phyloP scores from a whole-genome alignment of 805 yeast species.

The Yarrowia osloensis region DNA sequence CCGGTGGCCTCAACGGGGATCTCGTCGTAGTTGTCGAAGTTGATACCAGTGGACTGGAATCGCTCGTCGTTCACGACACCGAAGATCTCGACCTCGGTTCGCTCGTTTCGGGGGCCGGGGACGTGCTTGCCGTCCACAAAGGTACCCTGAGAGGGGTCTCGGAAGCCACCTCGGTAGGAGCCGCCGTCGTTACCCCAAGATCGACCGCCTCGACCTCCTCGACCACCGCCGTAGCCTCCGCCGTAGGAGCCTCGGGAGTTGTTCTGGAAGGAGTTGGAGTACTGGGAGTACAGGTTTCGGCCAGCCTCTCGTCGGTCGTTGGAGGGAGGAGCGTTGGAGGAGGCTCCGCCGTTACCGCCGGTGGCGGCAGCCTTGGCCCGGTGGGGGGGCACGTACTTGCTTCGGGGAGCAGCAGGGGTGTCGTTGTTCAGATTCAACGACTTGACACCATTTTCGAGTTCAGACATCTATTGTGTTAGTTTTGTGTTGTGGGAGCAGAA shows the following conservation, averaged over 20 bases:
- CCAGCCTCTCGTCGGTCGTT: slow-evolving; percentile 28
- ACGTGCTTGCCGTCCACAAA: slow-evolving; percentile 87
- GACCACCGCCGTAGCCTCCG: slow-evolving; percentile 41
- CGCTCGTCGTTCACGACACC: slow-evolving; percentile 71
- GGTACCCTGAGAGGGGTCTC: slow-evolving; percentile 64
- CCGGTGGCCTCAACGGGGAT: slow-evolving; percentile 99
- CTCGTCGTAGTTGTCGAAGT: slow-evolving; percentile 97
- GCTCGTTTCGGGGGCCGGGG: slow-evolving; percentile 72
- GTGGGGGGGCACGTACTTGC: slow-evolving; percentile 31
- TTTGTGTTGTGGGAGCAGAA: not conserved
- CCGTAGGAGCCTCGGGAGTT: slow-evolving; percentile 39
- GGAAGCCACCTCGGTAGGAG: slow-evolving; percentile 41
- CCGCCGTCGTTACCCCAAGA: slow-evolving; percentile 39
- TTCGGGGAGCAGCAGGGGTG: slow-evolving; percentile 24
- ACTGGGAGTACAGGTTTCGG: slow-evolving; percentile 35
- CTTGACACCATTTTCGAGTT: slow-evolving; percentile 29
- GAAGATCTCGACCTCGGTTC: slow-evolving; percentile 75
- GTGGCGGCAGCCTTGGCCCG: slow-evolving; percentile 30
- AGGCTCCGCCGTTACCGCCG: not conserved
- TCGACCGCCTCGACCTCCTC: slow-evolving; percentile 41
- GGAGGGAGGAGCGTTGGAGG: not conserved
- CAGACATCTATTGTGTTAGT: slow-evolving; percentile 30
- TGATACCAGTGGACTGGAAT: slow-evolving; percentile 93
- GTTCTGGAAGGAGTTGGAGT: slow-evolving; percentile 36
- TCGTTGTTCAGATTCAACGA: slow-evolving; percentile 31